These are phyloP conservation scores for Solanum bukasovii DNA, from an alignment of 257 asterid genomes.

Conservation along the genomic window DNA sequence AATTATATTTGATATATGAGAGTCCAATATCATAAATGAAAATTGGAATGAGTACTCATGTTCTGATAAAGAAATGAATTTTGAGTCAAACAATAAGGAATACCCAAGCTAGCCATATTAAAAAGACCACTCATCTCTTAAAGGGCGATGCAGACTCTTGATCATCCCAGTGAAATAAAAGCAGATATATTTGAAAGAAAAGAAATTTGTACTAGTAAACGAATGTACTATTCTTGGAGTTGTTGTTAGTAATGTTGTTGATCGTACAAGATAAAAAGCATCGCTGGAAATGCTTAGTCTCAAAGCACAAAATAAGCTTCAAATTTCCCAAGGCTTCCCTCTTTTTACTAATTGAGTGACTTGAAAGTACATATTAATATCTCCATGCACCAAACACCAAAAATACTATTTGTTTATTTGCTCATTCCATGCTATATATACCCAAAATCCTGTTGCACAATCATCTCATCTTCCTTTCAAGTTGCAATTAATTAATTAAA, in stretches of 20 bases:
- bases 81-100: rapidly evolving
- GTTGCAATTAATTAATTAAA: background rate
- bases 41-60: background rate
- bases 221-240: background rate
- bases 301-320: constrained; percentile 34
- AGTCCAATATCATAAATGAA: background rate
- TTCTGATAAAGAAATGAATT: background rate
- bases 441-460: constrained; percentile 4
- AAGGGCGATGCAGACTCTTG: background rate
- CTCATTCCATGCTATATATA: constrained; percentile 19
- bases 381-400: constrained; percentile 18
- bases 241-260: background rate
- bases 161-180: background rate
- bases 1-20: background rate
- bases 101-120: background rate
- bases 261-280: constrained; percentile 2
- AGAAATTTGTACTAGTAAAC: background rate
- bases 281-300: constrained; percentile 39
- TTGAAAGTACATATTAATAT: constrained; percentile 30
- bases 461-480: constrained; percentile 6
- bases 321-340: background rate
- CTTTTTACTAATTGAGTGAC: constrained; percentile 20
- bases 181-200: background rate
- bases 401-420: background rate
- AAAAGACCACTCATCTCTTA: background rate